A percentile compares a stretch with the other conserved stretches of the same genome.
These are phyloP conservation scores for Fusarium liriodendri DNA, from an alignment of 2,329 filamentous ascomycete genomes.

Conservation along the genomic window DNA sequence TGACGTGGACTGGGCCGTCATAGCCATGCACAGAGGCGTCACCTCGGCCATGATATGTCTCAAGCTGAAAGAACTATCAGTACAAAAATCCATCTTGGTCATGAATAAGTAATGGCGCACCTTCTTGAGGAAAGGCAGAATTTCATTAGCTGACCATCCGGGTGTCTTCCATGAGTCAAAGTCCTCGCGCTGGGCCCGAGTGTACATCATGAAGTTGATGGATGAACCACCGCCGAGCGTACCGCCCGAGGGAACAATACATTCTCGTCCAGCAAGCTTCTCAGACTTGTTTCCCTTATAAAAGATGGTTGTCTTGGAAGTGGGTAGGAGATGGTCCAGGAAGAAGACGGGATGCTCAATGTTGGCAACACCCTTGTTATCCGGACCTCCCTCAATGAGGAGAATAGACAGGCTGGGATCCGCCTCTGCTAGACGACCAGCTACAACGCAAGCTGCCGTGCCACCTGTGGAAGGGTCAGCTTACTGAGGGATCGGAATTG, in stretches of 20 bases:
- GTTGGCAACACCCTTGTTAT: constrained; percentile 39
- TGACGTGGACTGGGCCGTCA: constrained; percentile 66
- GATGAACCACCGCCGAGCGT: constrained; percentile 45
- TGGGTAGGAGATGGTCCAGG: constrained; percentile 28
- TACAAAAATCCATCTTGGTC: constrained; percentile 41
- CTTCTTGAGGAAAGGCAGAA: constrained; percentile 47
- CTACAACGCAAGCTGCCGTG: constrained; percentile 43
- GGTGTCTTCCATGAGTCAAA: constrained; percentile 46
- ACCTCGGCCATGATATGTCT: constrained; percentile 65
- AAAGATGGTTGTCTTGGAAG: constrained; percentile 33
- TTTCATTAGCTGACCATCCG: constrained; percentile 46
- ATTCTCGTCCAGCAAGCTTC: constrained; percentile 30
- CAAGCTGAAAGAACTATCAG: constrained; percentile 51
- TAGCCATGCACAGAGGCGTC: constrained; percentile 60
- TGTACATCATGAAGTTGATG: constrained; percentile 46
- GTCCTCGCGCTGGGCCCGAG: constrained; percentile 43
- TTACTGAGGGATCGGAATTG: background rate
- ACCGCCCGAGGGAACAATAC: constrained; percentile 38
- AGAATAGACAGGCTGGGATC: constrained; percentile 40
- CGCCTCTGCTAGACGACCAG: constrained; percentile 39
- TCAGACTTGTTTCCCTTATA: constrained; percentile 36
- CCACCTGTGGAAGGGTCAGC: constrained; percentile 34
- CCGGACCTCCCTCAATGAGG: constrained; percentile 42
- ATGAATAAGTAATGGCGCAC: constrained; percentile 35
- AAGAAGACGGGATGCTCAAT: constrained; percentile 39